A percentile compares a stretch with the other conserved stretches of the same genome.
Evolutionary conservation across 2,329 filamentous ascomycete genomes (phyloP).

Genomic region (Plenodomus lindquistii): DNA sequence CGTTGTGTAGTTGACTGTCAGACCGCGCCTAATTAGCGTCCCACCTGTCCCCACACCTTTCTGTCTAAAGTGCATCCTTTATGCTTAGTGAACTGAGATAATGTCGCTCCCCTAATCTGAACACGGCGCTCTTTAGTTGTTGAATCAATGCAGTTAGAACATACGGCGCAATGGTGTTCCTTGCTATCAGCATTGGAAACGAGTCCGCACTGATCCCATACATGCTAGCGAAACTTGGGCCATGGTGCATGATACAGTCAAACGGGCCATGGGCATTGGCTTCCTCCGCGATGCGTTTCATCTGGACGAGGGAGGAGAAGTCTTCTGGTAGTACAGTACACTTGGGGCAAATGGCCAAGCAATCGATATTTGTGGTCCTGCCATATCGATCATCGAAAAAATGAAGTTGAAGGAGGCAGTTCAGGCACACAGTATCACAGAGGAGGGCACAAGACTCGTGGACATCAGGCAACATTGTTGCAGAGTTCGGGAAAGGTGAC

Average conservation of each 20-base stretch:
- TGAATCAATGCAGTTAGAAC: slow-evolving; percentile 57
- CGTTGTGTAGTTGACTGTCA: slow-evolving; percentile 61
- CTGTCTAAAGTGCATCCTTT: slow-evolving; percentile 46
- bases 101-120: slow-evolving; percentile 58
- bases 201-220: slow-evolving; percentile 51
- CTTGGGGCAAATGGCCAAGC: slow-evolving; percentile 50
- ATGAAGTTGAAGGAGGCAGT: slow-evolving; percentile 47
- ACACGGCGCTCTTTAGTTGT: slow-evolving; percentile 56
- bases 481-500: slow-evolving; percentile 29
- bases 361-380: slow-evolving; percentile 51
- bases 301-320: slow-evolving; percentile 56
- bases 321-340: slow-evolving; percentile 57
- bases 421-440: slow-evolving; percentile 41
- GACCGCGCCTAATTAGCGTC: slow-evolving; percentile 51
- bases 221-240: slow-evolving; percentile 54
- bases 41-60: slow-evolving; percentile 41
- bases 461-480: slow-evolving; percentile 21
- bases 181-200: slow-evolving; percentile 56
- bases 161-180: slow-evolving; percentile 63
- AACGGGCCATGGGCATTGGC: slow-evolving; percentile 56
- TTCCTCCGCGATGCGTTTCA: slow-evolving; percentile 55
- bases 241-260: slow-evolving; percentile 63
- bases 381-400: slow-evolving; percentile 46
- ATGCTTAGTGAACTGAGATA: slow-evolving; percentile 51
- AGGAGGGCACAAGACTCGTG: slow-evolving; percentile 49